These are phyloP conservation scores for Paraphoma chrysanthemicola DNA, from an alignment of 2,329 filamentous ascomycete genomes.

Conservation along the genomic window DNA sequence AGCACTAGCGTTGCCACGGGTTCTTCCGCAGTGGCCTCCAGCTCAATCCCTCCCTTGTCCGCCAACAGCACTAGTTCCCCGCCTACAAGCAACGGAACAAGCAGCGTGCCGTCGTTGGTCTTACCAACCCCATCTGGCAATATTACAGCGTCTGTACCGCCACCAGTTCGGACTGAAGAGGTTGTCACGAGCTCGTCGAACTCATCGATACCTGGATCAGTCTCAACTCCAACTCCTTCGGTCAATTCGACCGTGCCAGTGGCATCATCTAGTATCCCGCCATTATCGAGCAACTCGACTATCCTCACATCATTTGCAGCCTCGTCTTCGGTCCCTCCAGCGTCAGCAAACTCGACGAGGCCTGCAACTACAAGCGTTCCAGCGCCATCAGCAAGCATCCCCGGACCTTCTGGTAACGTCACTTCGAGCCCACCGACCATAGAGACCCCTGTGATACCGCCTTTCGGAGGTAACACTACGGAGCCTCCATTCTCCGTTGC, in stretches of 20 bases:
- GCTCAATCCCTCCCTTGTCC: background rate
- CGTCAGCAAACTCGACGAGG: background rate
- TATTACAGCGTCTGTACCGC: background rate
- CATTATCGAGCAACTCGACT: slow-evolving; percentile 2
- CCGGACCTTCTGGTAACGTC: slow-evolving; percentile 1
- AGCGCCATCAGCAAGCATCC: background rate
- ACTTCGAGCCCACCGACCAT: slow-evolving; percentile 1
- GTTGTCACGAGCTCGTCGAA: no score
- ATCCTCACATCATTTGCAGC: background rate
- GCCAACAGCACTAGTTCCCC: no score
- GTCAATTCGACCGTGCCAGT: background rate
- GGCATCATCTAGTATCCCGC: background rate
- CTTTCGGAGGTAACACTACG: background rate
- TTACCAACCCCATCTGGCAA: no score
- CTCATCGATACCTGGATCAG: no score
- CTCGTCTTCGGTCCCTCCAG: background rate
- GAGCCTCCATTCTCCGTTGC: background rate
- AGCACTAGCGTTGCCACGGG: background rate
- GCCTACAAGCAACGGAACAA: no score
- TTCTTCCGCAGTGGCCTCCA: background rate
- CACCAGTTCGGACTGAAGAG: no score
- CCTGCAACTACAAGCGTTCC: background rate
- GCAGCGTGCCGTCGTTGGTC: no score
- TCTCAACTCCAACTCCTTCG: no score
- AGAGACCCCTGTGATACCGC: background rate